Evolutionary conservation across 2,329 filamentous ascomycete genomes (phyloP).

Genomic region (Claviceps paspali): DNA sequence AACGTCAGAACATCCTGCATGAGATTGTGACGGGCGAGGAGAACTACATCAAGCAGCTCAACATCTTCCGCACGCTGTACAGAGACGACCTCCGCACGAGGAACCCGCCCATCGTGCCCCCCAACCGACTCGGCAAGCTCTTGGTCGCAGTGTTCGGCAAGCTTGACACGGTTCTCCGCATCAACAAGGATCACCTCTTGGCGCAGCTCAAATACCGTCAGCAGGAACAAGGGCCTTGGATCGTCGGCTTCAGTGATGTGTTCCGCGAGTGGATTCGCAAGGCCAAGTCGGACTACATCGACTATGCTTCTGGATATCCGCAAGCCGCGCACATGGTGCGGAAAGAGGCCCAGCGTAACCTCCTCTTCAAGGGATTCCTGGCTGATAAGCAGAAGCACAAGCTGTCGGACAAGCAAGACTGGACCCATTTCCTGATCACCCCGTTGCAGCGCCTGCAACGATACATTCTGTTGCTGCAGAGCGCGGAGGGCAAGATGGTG

Average conservation of each 20-base stretch:
- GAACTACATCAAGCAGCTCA: slow-evolving; percentile 74
- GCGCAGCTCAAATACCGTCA: slow-evolving; percentile 94
- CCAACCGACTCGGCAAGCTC: slow-evolving; percentile 66
- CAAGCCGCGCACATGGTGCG: slow-evolving; percentile 70
- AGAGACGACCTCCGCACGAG: slow-evolving; percentile 60
- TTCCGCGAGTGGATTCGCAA: slow-evolving; percentile 98
- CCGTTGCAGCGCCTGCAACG: slow-evolving; percentile 87
- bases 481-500: slow-evolving; percentile 69
- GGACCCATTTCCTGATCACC: slow-evolving; percentile 87
- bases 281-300: slow-evolving; percentile 74
- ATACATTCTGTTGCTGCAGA: slow-evolving; percentile 70
- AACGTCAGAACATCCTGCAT: slow-evolving; percentile 85
- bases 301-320: slow-evolving; percentile 81
- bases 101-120: slow-evolving; percentile 67
- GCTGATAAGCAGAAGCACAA: slow-evolving; percentile 67
- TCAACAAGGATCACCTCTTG: slow-evolving; percentile 84
- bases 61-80: slow-evolving; percentile 74
- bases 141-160: slow-evolving; percentile 78
- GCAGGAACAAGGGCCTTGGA: slow-evolving; percentile 90
- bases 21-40: slow-evolving; percentile 93
- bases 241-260: slow-evolving; percentile 87
- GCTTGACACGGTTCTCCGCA: slow-evolving; percentile 71
- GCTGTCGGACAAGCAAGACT: slow-evolving; percentile 67
- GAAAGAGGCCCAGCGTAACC: slow-evolving; percentile 69
- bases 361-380: slow-evolving; percentile 74